Evolutionary conservation across 805 yeast genomes (phyloP).

Genomic region (Barnettozyma populi): DNA sequence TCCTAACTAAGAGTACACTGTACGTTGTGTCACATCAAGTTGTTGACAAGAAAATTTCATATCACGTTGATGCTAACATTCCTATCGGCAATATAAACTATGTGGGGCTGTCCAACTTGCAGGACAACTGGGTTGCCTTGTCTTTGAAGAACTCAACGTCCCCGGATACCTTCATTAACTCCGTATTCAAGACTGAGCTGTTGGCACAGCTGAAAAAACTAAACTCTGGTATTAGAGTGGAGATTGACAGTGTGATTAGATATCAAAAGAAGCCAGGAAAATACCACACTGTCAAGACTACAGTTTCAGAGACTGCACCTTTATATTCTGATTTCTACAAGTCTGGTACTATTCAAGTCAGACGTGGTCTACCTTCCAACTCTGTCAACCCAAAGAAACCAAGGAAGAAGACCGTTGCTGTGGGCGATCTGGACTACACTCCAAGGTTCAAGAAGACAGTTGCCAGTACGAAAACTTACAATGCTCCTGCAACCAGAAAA

Average conservation of each 20-base stretch:
- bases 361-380: conserved; percentile 70
- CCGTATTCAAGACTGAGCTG: conserved; percentile 85
- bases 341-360: conserved; percentile 80
- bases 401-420: conserved; percentile 30
- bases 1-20: conserved; percentile 58
- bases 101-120: conserved; percentile 65
- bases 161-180: conserved; percentile 78
- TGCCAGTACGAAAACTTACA: conserved; percentile 13
- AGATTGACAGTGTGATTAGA: conserved; percentile 64
- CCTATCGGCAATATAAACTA: conserved; percentile 54
- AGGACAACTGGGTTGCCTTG: conserved; percentile 89
- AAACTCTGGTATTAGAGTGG: conserved; percentile 52
- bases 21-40: conserved; percentile 71
- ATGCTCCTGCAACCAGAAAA: conserved; percentile 18
- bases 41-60: conserved; percentile 53
- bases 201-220: conserved; percentile 64
- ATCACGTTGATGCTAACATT: conserved; percentile 58
- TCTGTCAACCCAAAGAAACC: conserved; percentile 75
- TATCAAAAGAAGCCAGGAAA: conserved; percentile 92
- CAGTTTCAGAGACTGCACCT: conserved; percentile 59
- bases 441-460: conserved; percentile 22
- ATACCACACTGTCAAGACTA: conserved; percentile 66
- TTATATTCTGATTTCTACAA: conserved; percentile 69
- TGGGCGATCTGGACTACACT: conserved; percentile 22
- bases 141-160: conserved; percentile 32